Evolutionary conservation across 805 yeast genomes (phyloP).

Genomic region (Yamadazyma insecticola): DNA sequence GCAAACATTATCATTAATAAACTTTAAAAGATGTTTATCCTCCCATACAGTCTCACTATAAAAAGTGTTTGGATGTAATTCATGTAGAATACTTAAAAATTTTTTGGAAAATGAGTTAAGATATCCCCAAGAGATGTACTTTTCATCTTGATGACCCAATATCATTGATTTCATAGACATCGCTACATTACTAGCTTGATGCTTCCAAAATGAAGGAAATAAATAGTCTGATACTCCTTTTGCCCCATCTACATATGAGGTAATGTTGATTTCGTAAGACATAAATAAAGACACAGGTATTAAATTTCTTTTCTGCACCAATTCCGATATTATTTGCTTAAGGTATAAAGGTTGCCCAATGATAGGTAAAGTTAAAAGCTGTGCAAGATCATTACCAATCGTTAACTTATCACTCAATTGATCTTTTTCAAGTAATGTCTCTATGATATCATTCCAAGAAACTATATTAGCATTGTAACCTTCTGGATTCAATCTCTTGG

Average conservation of each 20-base stretch:
- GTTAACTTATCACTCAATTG: slow-evolving; percentile 12
- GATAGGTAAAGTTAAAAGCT: slow-evolving; percentile 19
- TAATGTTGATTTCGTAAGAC: slow-evolving; percentile 4
- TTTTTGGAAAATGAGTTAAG: slow-evolving; percentile 3
- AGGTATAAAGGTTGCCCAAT: slow-evolving; percentile 30
- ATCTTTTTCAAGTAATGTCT: slow-evolving; percentile 14
- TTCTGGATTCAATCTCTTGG: slow-evolving; percentile 32
- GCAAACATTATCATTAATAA: slow-evolving; percentile 3
- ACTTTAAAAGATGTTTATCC: slow-evolving; percentile 3
- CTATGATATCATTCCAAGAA: slow-evolving; percentile 26
- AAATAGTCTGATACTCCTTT: slow-evolving; percentile 4
- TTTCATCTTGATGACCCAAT: background rate
- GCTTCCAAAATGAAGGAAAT: slow-evolving; percentile 6
- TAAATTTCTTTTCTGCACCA: slow-evolving; percentile 15
- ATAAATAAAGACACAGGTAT: slow-evolving; percentile 15
- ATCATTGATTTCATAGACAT: no score
- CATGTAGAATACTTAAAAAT: slow-evolving; percentile 2
- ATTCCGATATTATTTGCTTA: slow-evolving; percentile 19
- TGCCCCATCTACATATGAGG: slow-evolving; percentile 6
- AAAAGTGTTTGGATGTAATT: no score
- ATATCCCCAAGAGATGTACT: slow-evolving; percentile 7
- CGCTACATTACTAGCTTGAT: background rate
- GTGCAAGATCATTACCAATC: slow-evolving; percentile 10
- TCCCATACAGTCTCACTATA: no score
- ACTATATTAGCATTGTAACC: slow-evolving; percentile 39